Base-by-base conservation (phyloP, 345 rosid genomes). In the Microthlaspi erraticum region DNA sequence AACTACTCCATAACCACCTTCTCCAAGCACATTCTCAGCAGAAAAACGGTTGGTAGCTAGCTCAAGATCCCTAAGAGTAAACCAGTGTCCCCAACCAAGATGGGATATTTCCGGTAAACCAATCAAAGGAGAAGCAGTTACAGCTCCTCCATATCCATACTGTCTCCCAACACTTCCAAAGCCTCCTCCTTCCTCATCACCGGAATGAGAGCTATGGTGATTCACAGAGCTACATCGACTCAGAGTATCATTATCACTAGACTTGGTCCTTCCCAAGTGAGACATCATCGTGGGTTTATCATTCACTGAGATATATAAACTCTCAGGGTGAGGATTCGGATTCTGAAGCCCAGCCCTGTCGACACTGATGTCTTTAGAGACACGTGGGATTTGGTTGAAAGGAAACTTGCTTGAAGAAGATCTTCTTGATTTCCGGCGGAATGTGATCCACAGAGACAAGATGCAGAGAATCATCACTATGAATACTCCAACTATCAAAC, bases 41-140 rank as follows among this genome's bases (percentile, higher is more conserved):
- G 90, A 67, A 71, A 94, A 94, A 52, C 82, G 88, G 65, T 80
- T 81, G 12, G 99, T 91, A 1, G 99, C 96, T 36, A 84, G 81
- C 78, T 94, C 83, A 60, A 94, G 96, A 80, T 94, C 99, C 79
- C 99, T 81, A 39, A 91, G 97, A 66, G 99, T 94, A 78, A 94
- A 94, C 96, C 97, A 91, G 65, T 94, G 97, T 41, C 99, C 99
- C 99, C 99, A 94, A 42, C 99, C 99, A 76, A 94, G 97, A 71
- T 89, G 99, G 0, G 99, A 91, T 74, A 82, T 57, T 78, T 91
- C 97, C 2, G 99, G 97, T 81, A 94, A 79, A 66, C 97, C 99
- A 75, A 94, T 61, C 77, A 91, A 82, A 55, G 91, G 99, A 56
- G 97, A 94, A 29, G 97, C 91, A 1, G 92, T 85, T 57, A 87